These are phyloP conservation scores for Metschnikowia continentalis DNA, from an alignment of 805 yeast species.

Conservation along the genomic window DNA sequence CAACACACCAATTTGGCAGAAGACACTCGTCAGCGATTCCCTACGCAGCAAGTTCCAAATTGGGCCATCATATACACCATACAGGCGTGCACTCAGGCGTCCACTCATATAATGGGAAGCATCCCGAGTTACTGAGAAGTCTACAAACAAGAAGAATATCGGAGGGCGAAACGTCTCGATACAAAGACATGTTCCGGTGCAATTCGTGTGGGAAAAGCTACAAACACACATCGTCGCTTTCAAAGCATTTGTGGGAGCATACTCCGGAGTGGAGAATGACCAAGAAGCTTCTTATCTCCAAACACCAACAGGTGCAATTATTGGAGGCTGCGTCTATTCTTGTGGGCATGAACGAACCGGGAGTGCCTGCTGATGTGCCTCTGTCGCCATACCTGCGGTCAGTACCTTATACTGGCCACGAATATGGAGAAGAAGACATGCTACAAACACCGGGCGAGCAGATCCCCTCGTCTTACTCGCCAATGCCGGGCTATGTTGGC, in stretches of 20 bases:
- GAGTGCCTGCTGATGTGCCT: conserved; percentile 4
- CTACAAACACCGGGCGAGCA: conserved; percentile 42
- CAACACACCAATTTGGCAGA: conserved; percentile 14
- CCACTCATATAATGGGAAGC: conserved; percentile 2
- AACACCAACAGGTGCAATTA: conserved; percentile 83
- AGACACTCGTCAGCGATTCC: conserved; percentile 19
- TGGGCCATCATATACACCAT: conserved; percentile 11
- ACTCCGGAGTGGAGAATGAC: conserved; percentile 93
- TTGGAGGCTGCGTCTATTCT: conserved; percentile 74
- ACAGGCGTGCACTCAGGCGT: conserved; percentile 8
- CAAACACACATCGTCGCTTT: conserved; percentile 82
- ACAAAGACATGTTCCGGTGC: conserved; percentile 80
- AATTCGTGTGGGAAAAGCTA: conserved; percentile 92
- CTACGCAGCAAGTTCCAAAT: conserved; percentile 13
- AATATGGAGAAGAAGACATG: conserved; percentile 25
- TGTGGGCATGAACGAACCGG: conserved; percentile 62
- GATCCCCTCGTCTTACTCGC: conserved; percentile 18
- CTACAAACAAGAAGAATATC: conserved; percentile 54
- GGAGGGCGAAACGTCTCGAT: conserved; percentile 82
- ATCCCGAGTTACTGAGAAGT: conserved; percentile 8
- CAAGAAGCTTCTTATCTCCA: conserved; percentile 72
- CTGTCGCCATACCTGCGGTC: conserved; percentile 25
- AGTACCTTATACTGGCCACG: conserved; percentile 6
- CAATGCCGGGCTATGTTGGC: conserved; percentile 20
- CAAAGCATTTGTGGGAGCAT: conserved; percentile 90